Evolutionary conservation across 2,329 filamentous ascomycete genomes (phyloP), one percentile per base, ranked within the genome.

Genomic region (Shiraia sp.): DNA sequence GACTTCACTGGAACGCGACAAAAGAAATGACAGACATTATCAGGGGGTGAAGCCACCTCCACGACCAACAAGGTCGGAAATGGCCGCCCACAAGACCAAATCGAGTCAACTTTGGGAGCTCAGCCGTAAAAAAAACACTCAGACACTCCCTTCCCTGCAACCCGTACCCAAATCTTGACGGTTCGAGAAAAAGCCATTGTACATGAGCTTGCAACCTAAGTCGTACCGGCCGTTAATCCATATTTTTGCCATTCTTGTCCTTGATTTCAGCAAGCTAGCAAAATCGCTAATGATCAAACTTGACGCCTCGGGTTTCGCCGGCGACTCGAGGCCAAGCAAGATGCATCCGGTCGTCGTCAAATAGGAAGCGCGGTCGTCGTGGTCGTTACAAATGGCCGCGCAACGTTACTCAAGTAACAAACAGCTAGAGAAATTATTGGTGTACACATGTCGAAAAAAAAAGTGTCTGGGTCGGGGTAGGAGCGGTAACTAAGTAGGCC

Each of bases 401-500:
- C 47, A 47, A 42, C 48, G 42, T 39, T 53, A 37, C 40, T 50
- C 48, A 49, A 51, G 50, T 45, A 48, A 44, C 46, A 57, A 44
- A 44, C 46, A 51, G 14, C 44, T 42, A 50, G 48, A 26, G 40
- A 45, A 47, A 32, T 49, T 50, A 51, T 58, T 48, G 51, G 54
- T 55, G 48, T 57, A 59, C 47, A 61, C 55, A 59, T 57, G 53
- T 63, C 47, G 55, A 22, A 22, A 22, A 22, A 22, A 52, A 47
- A 45, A 49, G 49, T 53, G 55, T 55, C 46, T 36, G 55, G 52
- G 55, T 57, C 55, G 60, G 54, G 57, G 47, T 59, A 57, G 56
- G 57, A 51, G 57, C 55, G 54, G 57, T 54, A 59, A 60, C 59
- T 55, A 59, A 61, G 46, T 49, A 49, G 59, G 54, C 42, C 51